Evolutionary conservation across 805 yeast genomes (phyloP), one percentile per base, ranked within the genome.

Genomic region (Zygoascus flipseniorum): DNA sequence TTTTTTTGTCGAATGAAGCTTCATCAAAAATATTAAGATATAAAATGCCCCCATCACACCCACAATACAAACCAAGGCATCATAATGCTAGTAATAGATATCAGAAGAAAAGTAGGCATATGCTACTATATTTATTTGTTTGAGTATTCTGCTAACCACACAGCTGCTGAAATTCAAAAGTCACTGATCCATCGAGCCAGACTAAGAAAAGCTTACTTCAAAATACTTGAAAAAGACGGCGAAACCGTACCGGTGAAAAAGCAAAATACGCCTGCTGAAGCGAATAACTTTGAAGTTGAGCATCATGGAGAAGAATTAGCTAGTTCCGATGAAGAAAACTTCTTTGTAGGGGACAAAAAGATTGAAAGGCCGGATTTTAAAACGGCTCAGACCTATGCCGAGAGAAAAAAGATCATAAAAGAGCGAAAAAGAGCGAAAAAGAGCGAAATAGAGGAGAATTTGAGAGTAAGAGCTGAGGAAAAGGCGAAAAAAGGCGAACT

Each of bases 171-270:
- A 56, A 90, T 90, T 62, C 83, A 85, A 62, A 79, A 77, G 63
- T 84, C 93, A 11, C 76, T 90, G 58, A 77, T 80, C 0, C 95
- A 89, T 63, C 79, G 89, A 56, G 87, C 96, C 13, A 77, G 93
- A 62, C 76, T 90, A 59, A 80, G 88, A 72, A 86, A 83, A 67
- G 82, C 80, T 49, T 90, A 90, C 64, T 82, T 87, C 73, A 89
- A 89, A 66, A 72, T 88, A 52, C 67, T 89, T 43, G 86, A 86
- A 57, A 77, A 80, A 50, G 89, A 86, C 60, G 95, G 90, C 1
- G 76, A 77, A 49, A 59, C 69, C 4, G 72, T 77, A 10, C 83
- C 85, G 2, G 78, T 74, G 43, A 72, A 69, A 53, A 20, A 16
- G 37, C 13, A 11, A 10, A 28, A 10, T n/a, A 13, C 20, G 3